Base-by-base conservation (phyloP, 148 eudicot genomes). In the Fallopia convolvulus region DNA sequence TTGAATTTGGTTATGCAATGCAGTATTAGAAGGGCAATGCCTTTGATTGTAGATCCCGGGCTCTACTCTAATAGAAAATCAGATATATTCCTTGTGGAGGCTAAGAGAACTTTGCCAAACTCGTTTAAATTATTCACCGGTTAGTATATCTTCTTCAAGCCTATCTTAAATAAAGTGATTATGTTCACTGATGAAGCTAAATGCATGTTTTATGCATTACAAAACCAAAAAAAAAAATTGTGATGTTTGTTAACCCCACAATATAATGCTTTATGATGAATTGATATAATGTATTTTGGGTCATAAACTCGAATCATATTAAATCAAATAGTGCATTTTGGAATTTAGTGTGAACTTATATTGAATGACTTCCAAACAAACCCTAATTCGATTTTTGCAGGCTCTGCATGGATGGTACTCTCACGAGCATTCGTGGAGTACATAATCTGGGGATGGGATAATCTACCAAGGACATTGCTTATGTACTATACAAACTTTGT, bases 321-420 rank as follows among this genome's bases (percentile, higher is more conserved):
- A 44, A 44, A 44, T 44, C 47, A 7, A 44, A 44, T 44, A 44
- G 8, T 44, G 47, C 10, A 6, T 44, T 44, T 44, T 44, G 47
- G 7, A 44, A 9, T 44, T 44, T 6, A 9, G 8, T 6, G 11
- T 44, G 7, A 44, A 6, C 1, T 44, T 9, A 44, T 44, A 44
- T 10, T 6, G 10, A 9, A 44, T 44, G 47, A 44, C 47, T 0
- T 44, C 47, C 9, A 44, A 44, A 44, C 47, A 44, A 44, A 44
- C 47, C n/a, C 26, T 58, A 17, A 17, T 4, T 58, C 46, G 4
- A 70, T 13, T 14, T 33, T 85, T 87, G 68, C 93, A 96, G 99
- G 99, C 70, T 96, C 99, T 4, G 99, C 99, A 23, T 96, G 99
- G 99, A 91, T 86, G 92, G 80, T 89, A 77, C 89, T 96, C 26